Percentiles rank a stretch among this genome's conserved stretches.
phyloP scores from a whole-genome alignment of 73 alveolate species.

The Paramecium pentaurelia region DNA sequence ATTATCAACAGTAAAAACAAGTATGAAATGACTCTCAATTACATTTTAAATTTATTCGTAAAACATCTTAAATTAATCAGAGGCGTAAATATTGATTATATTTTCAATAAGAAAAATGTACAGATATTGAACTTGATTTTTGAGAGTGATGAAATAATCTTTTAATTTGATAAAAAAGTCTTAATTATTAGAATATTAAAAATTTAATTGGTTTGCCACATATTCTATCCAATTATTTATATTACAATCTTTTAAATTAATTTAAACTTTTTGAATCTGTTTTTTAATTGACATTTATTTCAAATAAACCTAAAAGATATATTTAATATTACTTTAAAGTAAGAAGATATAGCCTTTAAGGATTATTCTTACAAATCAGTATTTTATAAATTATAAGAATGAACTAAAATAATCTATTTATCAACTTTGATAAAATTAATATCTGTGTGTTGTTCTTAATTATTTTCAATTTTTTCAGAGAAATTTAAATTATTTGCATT shows the following conservation, averaged over 20 bases:
- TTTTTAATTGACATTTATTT: background rate
- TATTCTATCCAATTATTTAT: background rate
- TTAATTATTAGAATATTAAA: background rate
- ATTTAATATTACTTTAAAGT: background rate
- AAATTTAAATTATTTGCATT: background rate
- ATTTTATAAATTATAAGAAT: background rate
- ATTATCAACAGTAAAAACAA: background rate
- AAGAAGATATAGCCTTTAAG: background rate
- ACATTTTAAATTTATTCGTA: background rate
- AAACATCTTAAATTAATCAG: background rate
- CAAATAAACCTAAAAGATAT: background rate
- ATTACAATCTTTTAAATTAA: background rate
- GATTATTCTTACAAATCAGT: background rate
- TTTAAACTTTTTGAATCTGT: background rate
- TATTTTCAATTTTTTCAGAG: background rate
- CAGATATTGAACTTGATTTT: background rate
- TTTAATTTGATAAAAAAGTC: background rate
- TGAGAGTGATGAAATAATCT: background rate
- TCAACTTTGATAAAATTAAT: background rate
- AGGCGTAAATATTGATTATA: background rate
- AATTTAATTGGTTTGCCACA: background rate
- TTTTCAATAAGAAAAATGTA: background rate
- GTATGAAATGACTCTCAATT: background rate
- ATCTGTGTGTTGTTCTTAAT: background rate
- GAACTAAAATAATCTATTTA: background rate